Percentiles rank a stretch among this genome's conserved stretches.
Conservation (phyloP, 495 filamentous ascomycete genomes). For the Saxophila tyrrhenica region DNA sequence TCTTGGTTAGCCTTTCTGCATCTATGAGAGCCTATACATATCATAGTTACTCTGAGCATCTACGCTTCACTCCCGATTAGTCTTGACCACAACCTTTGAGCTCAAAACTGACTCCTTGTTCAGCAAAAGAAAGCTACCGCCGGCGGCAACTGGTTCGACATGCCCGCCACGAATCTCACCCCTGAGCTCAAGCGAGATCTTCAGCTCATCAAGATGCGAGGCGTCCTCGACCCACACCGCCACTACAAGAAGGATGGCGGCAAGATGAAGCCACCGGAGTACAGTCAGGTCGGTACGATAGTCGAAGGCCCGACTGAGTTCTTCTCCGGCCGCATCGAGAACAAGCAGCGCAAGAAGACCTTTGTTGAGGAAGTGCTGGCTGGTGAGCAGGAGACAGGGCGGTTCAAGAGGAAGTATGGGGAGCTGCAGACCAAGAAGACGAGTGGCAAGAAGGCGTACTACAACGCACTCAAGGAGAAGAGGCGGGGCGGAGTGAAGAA, state of each 20-base stretch:
- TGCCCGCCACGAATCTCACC: conserved; percentile 73
- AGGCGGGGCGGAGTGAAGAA: conserved; percentile 30
- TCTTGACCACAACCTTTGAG: background rate
- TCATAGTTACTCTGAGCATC: conserved; percentile 99
- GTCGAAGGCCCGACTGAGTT: conserved; percentile 84
- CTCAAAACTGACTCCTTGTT: conserved; percentile 23
- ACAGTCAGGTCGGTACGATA: conserved; percentile 78
- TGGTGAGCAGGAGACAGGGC: conserved; percentile 43
- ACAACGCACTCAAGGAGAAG: conserved; percentile 53
- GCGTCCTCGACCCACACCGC: conserved; percentile 76
- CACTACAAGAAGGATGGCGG: conserved; percentile 79
- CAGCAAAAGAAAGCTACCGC: conserved; percentile 49
- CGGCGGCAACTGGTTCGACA: conserved; percentile 65
- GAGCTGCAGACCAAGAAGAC: conserved; percentile 55
- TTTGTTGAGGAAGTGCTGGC: conserved; percentile 82
- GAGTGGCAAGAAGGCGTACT: conserved; percentile 62
- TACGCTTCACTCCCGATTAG: background rate
- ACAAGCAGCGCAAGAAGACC: conserved; percentile 78
- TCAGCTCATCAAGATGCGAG: conserved; percentile 76
- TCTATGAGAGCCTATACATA: conserved; percentile 56
- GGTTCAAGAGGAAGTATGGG: conserved; percentile 60
- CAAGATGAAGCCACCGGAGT: conserved; percentile 58
- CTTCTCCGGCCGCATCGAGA: conserved; percentile 62
- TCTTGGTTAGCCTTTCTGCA: conserved; percentile 62
- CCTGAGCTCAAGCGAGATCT: conserved; percentile 77